These are phyloP conservation scores for Cercophora samala DNA, from an alignment of 495 filamentous ascomycete genomes.

Conservation along the genomic window DNA sequence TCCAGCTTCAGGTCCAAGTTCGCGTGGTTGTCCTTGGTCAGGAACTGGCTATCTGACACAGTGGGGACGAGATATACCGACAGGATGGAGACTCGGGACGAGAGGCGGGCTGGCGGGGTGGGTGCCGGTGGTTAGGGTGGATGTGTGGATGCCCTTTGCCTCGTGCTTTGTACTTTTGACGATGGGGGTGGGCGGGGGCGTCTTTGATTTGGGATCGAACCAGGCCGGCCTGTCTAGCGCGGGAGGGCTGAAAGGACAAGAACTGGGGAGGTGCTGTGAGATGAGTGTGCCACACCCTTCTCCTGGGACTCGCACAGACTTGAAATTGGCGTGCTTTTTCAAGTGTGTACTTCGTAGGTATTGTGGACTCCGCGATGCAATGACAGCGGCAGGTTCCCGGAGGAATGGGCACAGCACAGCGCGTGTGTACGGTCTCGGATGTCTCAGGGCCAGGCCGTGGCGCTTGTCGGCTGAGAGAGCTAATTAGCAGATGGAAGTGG, in stretches of 20 bases:
- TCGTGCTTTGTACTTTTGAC: slow-evolving; percentile 23
- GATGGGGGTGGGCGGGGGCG: slow-evolving; percentile 9
- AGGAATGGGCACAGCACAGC: slow-evolving; percentile 5
- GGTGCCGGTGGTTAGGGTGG: not conserved
- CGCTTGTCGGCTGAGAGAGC: slow-evolving; percentile 1
- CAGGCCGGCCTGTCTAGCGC: slow-evolving; percentile 28
- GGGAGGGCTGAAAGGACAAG: slow-evolving; percentile 34
- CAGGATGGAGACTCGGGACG: slow-evolving; percentile 9
- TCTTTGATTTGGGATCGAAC: slow-evolving; percentile 26
- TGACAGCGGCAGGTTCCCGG: slow-evolving; percentile 7
- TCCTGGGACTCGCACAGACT: slow-evolving; percentile 13
- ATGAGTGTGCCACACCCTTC: slow-evolving; percentile 17
- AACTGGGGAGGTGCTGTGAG: slow-evolving; percentile 17
- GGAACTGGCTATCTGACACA: not conserved
- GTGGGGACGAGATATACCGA: not conserved
- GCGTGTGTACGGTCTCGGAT: slow-evolving; percentile 3
- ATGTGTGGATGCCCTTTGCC: slow-evolving; percentile 16
- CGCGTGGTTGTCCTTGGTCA: not conserved
- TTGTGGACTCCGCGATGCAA: slow-evolving; percentile 5
- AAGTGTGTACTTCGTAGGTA: too few species aligned
- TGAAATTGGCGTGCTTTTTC: slow-evolving; percentile 18
- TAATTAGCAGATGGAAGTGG: not conserved
- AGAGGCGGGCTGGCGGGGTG: not conserved
- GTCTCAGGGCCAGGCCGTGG: slow-evolving; percentile 4
- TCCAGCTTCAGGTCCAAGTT: not conserved